These are phyloP conservation scores for Plasmodium billcollinsi DNA, from an alignment of 169 alveolate species.

Conservation along the genomic window DNA sequence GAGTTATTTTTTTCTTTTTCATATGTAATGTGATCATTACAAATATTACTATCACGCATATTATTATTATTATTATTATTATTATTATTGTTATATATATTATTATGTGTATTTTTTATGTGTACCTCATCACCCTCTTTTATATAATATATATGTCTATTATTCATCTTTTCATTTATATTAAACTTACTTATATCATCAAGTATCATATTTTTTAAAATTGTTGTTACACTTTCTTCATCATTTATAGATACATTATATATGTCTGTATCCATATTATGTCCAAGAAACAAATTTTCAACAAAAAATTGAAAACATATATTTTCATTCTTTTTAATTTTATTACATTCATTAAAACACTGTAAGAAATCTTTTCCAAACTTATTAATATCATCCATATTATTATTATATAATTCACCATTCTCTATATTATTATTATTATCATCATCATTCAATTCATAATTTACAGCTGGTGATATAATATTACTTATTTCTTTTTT, in stretches of 20 bases:
- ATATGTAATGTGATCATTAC: not conserved
- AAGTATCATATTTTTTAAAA: slow-evolving; percentile 7
- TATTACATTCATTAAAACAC: slow-evolving; percentile 62
- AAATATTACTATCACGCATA: not conserved
- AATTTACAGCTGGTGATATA: not conserved
- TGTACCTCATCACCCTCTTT: not conserved
- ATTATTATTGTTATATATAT: not conserved
- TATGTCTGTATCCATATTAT: slow-evolving; percentile 60
- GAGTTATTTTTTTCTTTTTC: not conserved
- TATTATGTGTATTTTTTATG: not conserved
- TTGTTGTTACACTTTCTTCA: slow-evolving; percentile 9
- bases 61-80: not conserved
- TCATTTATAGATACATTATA: slow-evolving; percentile 21
- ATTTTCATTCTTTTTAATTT: slow-evolving; percentile 31
- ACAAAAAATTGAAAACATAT: slow-evolving; percentile 47
- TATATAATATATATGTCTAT: not conserved
- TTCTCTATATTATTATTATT: not conserved
- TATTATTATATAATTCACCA: not conserved
- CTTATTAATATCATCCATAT: not conserved
- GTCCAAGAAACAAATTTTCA: slow-evolving; percentile 56
- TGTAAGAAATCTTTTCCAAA: slow-evolving; percentile 14
- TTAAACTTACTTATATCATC: slow-evolving; percentile 23
- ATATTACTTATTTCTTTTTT: not conserved
- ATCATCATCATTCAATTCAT: not conserved
- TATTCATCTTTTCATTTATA: not conserved